Evolutionary conservation across 768 basidiomycete species (phyloP).

Genomic region (Erythrobasidium yunnanense): DNA sequence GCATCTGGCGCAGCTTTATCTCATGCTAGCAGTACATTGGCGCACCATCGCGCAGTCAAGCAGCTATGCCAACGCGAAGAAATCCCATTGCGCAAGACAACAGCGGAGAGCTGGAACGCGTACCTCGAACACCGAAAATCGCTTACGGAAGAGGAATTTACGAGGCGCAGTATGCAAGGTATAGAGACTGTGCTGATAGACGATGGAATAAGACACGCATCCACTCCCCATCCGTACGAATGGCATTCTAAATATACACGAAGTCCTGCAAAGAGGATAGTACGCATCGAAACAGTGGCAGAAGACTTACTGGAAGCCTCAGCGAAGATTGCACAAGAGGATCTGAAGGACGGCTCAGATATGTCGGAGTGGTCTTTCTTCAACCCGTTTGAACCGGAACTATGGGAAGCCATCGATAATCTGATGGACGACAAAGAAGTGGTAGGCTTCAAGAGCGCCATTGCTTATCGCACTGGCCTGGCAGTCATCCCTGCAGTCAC

Average conservation of each 20-base stretch:
- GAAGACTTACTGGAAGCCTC: not conserved
- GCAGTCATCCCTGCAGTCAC: not conserved
- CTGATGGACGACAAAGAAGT: not conserved
- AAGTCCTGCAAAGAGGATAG: constrained; percentile 7
- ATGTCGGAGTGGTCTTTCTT: too few species aligned
- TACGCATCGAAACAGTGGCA: constrained; percentile 1
- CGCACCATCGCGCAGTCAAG: not conserved
- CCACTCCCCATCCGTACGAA: not conserved
- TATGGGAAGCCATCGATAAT: not conserved
- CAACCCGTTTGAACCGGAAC: not conserved
- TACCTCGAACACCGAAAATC: not conserved
- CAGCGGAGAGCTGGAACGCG: not conserved
- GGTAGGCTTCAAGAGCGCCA: constrained; percentile 7
- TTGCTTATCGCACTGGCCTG: constrained; percentile 1
- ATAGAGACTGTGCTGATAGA: not conserved
- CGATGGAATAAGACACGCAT: not conserved
- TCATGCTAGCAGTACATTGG: not conserved
- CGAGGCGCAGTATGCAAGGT: not conserved
- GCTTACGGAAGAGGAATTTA: not conserved
- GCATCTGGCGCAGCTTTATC: not conserved
- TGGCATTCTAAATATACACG: constrained; percentile 2
- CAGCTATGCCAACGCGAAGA: not conserved
- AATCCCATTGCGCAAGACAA: not conserved
- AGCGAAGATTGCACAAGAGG: not conserved
- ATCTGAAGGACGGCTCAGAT: too few species aligned